phyloP scores from a whole-genome alignment of 768 basidiomycete genomes.

The Leccinellum albellum region DNA sequence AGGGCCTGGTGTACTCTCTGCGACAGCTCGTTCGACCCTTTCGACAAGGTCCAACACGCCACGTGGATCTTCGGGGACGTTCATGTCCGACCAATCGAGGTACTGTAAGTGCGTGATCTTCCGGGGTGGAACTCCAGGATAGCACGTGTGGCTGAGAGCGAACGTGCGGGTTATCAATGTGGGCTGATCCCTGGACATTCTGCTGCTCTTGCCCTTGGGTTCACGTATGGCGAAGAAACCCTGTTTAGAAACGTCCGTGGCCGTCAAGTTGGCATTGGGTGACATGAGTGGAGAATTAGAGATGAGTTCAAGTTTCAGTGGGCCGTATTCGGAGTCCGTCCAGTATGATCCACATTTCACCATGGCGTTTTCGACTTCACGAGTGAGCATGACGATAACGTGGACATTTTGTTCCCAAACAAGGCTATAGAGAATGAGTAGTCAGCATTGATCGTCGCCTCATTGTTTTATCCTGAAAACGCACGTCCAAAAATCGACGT shows the following conservation, averaged over 20 bases:
- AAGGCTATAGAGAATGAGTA: slow-evolving; percentile 43
- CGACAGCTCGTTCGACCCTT: slow-evolving; percentile 48
- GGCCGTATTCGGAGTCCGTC: slow-evolving; percentile 66
- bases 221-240: slow-evolving; percentile 39
- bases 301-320: slow-evolving; percentile 56
- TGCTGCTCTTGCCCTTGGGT: slow-evolving; percentile 6
- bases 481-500: slow-evolving; percentile 91
- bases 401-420: slow-evolving; percentile 94
- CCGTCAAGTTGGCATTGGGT: slow-evolving; percentile 32
- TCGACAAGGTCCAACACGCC: slow-evolving; percentile 71
- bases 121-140: slow-evolving; percentile 59
- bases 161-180: slow-evolving; percentile 59
- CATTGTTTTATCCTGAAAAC: slow-evolving; percentile 28
- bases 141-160: slow-evolving; percentile 57
- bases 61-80: slow-evolving; percentile 81
- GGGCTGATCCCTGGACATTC: slow-evolving; percentile 14
- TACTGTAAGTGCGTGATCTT: slow-evolving; percentile 86
- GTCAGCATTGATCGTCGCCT: slow-evolving; percentile 4
- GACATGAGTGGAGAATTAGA: slow-evolving; percentile 39
- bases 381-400: slow-evolving; percentile 96
- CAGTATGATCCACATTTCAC: slow-evolving; percentile 94
- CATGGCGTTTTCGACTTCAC: slow-evolving; percentile 81
- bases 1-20: slow-evolving; percentile 29
- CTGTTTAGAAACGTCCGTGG: slow-evolving; percentile 15
- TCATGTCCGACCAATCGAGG: slow-evolving; percentile 94